Conservation (phyloP, 2,329 filamentous ascomycete genomes). For the Xylaria multiplex region DNA sequence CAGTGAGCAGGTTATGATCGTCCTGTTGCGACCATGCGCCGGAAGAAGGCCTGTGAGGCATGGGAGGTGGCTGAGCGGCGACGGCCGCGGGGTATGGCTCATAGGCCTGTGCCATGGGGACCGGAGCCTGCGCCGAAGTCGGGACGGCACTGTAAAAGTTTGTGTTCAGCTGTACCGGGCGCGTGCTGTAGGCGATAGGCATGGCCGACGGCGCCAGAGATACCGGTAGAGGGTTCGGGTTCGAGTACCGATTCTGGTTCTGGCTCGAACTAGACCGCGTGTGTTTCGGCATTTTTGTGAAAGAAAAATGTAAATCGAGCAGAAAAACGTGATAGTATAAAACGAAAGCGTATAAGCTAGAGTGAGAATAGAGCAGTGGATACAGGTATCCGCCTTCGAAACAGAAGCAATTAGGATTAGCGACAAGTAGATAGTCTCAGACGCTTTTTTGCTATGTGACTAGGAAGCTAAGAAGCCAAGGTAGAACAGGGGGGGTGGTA, state of each 20-base stretch:
- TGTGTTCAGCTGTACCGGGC: constrained; percentile 52
- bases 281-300: constrained; percentile 58
- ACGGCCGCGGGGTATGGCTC: constrained; percentile 54
- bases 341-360: constrained; percentile 37
- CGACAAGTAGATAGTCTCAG: constrained; percentile 30
- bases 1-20: constrained; percentile 76
- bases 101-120: constrained; percentile 53
- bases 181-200: constrained; percentile 55
- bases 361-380: constrained; percentile 31
- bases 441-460: constrained; percentile 30
- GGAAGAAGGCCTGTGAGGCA: constrained; percentile 65
- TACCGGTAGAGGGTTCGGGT: constrained; percentile 50
- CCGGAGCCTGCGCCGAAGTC: constrained; percentile 45
- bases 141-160: constrained; percentile 49
- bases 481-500: constrained; percentile 5
- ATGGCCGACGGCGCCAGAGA: constrained; percentile 55
- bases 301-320: constrained; percentile 6
- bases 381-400: constrained; percentile 36
- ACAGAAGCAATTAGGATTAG: constrained; percentile 46
- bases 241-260: constrained; percentile 50
- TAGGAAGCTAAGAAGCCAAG: constrained; percentile 14
- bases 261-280: constrained; percentile 54
- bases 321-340: constrained; percentile 20
- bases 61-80: constrained; percentile 48
- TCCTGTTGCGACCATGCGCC: constrained; percentile 79